Conservation (phyloP, 257 asterid genomes). For the Solanum clarkiae region DNA sequence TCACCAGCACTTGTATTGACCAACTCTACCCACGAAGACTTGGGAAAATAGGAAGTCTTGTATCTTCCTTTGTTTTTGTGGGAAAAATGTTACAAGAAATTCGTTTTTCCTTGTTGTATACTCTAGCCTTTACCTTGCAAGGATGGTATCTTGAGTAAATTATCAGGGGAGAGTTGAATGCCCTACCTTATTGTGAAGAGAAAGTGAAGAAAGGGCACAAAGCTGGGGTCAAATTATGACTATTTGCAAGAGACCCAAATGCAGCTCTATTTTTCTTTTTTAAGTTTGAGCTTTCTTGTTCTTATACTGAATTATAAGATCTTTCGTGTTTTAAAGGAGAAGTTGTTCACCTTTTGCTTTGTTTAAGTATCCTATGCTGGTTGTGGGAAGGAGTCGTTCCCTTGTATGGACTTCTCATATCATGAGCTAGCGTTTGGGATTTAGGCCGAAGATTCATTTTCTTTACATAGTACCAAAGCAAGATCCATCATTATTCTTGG, state of each 20-base stretch:
- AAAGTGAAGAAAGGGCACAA: background rate
- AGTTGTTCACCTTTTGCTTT: background rate
- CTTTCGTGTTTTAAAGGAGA: background rate
- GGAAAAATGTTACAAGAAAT: background rate
- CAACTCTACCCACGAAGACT: background rate
- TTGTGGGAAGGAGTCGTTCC: background rate
- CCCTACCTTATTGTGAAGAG: background rate
- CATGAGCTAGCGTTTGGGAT: background rate
- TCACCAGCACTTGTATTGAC: background rate
- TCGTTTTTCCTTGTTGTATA: background rate
- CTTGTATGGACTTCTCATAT: background rate
- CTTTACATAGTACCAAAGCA: background rate
- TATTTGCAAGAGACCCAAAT: background rate
- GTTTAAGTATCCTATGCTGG: background rate
- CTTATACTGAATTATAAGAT: background rate
- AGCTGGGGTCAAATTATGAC: background rate
- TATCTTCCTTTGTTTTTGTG: background rate
- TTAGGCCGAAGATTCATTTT: background rate
- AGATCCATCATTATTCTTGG: background rate
- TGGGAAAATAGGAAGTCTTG: background rate
- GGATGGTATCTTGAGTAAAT: background rate
- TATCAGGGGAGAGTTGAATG: background rate
- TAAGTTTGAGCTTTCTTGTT: background rate
- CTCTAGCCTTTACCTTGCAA: background rate
- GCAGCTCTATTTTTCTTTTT: background rate